Conservation (phyloP, 2,329 filamentous ascomycete genomes). For the Aspergillus novoparasiticus region DNA sequence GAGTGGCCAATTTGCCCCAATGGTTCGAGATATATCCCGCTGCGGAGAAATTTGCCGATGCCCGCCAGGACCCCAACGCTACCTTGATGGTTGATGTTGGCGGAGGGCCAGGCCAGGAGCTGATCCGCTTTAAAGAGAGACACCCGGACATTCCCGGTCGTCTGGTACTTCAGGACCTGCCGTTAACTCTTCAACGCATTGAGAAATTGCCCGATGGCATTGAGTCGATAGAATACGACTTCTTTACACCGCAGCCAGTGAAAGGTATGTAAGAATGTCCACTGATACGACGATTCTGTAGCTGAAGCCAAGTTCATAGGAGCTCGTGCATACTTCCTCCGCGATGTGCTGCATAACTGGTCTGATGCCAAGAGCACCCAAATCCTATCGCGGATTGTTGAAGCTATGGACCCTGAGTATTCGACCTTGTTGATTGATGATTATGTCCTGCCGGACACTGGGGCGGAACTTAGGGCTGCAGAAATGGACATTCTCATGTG, state of each 20-base stretch:
- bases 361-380: slow-evolving; percentile 28
- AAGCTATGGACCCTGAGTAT: slow-evolving; percentile 39
- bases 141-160: slow-evolving; percentile 42
- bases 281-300: too few species aligned
- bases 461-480: slow-evolving; percentile 28
- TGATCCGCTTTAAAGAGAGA: slow-evolving; percentile 37
- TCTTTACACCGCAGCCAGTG: slow-evolving; percentile 49
- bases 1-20: slow-evolving; percentile 15
- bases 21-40: slow-evolving; percentile 24
- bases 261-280: slow-evolving; percentile 43
- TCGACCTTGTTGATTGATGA: slow-evolving; percentile 49
- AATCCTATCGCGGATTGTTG: slow-evolving; percentile 29
- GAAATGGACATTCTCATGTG: slow-evolving; percentile 48
- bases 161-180: slow-evolving; percentile 53
- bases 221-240: slow-evolving; percentile 46
- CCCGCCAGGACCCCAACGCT: slow-evolving; percentile 1
- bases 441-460: slow-evolving; percentile 39
- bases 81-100: slow-evolving; percentile 45
- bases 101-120: slow-evolving; percentile 44
- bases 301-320: slow-evolving; percentile 13
- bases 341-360: slow-evolving; percentile 37
- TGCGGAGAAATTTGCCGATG: slow-evolving; percentile 8
- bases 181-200: slow-evolving; percentile 34
- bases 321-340: slow-evolving; percentile 38
- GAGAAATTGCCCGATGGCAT: slow-evolving; percentile 17